Evolutionary conservation across 345 rosid genomes (phyloP).

Genomic region (Lumnitzera littorea): DNA sequence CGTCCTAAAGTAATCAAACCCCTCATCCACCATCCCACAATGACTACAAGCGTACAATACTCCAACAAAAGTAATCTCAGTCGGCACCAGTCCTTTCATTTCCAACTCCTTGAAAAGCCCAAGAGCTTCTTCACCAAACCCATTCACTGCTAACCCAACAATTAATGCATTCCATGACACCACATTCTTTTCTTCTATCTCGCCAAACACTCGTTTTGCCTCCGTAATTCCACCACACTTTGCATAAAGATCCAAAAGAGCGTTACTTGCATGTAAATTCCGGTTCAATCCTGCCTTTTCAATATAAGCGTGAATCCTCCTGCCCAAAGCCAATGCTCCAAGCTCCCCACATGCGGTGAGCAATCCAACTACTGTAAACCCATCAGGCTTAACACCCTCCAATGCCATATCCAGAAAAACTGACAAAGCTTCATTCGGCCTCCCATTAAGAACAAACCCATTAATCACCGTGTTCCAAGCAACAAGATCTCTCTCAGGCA

Average conservation of each 20-base stretch:
- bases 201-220: constrained; percentile 43
- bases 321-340: constrained; percentile 64
- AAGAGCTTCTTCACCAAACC: constrained; percentile 73
- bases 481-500: constrained; percentile 60
- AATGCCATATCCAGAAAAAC: constrained; percentile 47
- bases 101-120: constrained; percentile 51
- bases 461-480: constrained; percentile 90
- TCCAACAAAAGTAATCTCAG: constrained; percentile 71
- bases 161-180: constrained; percentile 81
- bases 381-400: constrained; percentile 60
- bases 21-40: constrained; percentile 76
- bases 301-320: constrained; percentile 55
- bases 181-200: constrained; percentile 50
- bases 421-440: constrained; percentile 49
- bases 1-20: constrained; percentile 49
- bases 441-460: constrained; percentile 71
- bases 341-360: constrained; percentile 73
- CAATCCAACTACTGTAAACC: constrained; percentile 70
- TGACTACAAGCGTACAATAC: constrained; percentile 88
- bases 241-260: constrained; percentile 72
- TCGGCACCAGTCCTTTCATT: constrained; percentile 35
- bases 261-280: constrained; percentile 47
- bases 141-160: constrained; percentile 77
- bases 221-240: constrained; percentile 60
- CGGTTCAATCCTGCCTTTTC: constrained; percentile 41